phyloP scores from a whole-genome alignment of 768 basidiomycete species.

The Termitomyces sp. region DNA sequence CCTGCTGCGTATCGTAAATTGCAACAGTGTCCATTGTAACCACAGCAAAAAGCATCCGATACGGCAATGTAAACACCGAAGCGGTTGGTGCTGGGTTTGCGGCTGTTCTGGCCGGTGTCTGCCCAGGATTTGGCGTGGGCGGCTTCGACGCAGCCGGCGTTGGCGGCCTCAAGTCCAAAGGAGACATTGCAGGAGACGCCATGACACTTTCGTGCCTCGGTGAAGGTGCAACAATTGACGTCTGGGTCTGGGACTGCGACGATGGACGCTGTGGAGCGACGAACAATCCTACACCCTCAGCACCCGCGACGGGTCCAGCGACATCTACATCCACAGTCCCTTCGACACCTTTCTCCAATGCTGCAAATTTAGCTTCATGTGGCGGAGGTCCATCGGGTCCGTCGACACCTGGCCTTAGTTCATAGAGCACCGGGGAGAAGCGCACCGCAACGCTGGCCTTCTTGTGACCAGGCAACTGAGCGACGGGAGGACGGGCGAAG shows the following conservation, averaged over 20 bases:
- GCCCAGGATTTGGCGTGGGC: constrained; percentile 37
- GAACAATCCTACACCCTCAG: constrained; percentile 15
- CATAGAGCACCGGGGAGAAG: constrained; percentile 91
- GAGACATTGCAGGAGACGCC: constrained; percentile 53
- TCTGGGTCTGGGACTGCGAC: constrained; percentile 14
- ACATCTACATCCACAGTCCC: constrained; percentile 58
- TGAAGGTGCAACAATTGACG: constrained; percentile 41
- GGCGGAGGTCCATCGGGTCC: constrained; percentile 18
- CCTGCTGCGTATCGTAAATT: no score
- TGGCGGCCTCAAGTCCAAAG: no score
- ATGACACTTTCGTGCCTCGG: constrained; percentile 30
- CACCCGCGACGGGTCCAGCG: constrained; percentile 29
- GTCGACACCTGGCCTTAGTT: constrained; percentile 63
- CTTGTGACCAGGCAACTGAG: constrained; percentile 93
- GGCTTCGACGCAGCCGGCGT: constrained; percentile 53
- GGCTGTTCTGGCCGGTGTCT: constrained; percentile 13
- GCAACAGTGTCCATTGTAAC: no score
- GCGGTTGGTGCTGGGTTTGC: background rate
- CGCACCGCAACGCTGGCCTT: constrained; percentile 91
- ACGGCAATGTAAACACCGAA: no score
- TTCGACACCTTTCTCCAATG: constrained; percentile 63
- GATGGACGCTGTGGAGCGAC: constrained; percentile 29
- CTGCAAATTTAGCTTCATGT: constrained; percentile 38
- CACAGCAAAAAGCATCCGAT: no score
- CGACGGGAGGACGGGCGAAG: constrained; percentile 88